These are phyloP conservation scores for Trichoderma sp. DNA, from an alignment of 2,329 filamentous ascomycete genomes.

Conservation along the genomic window DNA sequence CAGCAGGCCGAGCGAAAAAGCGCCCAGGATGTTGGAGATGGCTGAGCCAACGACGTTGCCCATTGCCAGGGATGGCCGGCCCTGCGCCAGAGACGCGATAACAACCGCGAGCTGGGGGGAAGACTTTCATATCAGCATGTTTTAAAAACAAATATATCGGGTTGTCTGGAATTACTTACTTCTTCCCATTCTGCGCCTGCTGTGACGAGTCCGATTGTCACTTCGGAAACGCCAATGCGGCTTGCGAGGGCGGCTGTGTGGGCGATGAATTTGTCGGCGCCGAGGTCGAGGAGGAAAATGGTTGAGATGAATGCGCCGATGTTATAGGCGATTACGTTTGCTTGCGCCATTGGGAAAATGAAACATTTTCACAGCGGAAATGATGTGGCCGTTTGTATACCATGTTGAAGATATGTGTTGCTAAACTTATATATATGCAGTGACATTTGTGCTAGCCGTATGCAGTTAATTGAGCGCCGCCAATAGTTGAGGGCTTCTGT, in stretches of 20 bases:
- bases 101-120: constrained; percentile 56
- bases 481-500: no score
- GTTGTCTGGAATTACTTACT: constrained; percentile 38
- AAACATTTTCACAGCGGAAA: no score
- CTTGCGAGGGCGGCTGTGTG: neutral
- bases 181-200: constrained; percentile 61
- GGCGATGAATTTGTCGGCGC: constrained; percentile 10
- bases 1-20: constrained; percentile 57
- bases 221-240: constrained; percentile 48
- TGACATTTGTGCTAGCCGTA: no score
- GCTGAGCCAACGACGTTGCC: constrained; percentile 60
- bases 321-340: neutral
- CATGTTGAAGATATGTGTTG: no score
- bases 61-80: constrained; percentile 52
- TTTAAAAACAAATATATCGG: no score
- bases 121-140: no score
- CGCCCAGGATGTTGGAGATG: constrained; percentile 60
- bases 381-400: no score
- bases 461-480: no score
- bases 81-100: constrained; percentile 50
- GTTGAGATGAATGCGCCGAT: constrained; percentile 6
- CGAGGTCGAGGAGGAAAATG: neutral
- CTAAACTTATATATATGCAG: no score
- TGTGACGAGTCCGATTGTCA: constrained; percentile 55
- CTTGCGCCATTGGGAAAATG: neutral